These are phyloP conservation scores for Oxyria digyna DNA, from an alignment of 148 eudicot species.

Conservation along the genomic window DNA sequence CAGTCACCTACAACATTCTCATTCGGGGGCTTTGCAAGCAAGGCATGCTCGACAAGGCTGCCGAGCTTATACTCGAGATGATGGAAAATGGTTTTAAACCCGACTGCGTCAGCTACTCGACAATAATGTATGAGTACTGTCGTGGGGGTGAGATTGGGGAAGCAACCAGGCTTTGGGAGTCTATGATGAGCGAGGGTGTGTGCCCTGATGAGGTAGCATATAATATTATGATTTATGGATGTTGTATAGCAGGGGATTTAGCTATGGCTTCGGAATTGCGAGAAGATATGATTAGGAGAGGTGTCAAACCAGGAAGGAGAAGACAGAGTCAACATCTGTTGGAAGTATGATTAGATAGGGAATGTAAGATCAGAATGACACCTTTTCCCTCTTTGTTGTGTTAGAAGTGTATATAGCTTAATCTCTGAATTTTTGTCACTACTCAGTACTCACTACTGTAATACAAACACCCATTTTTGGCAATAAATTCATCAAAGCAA, in stretches of 20 bases:
- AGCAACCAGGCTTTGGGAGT: conserved; percentile 61
- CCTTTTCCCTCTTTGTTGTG: neutral
- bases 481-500: too few species aligned
- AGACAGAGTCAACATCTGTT: neutral
- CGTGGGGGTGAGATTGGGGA: conserved; percentile 37
- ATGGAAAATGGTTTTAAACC: conserved; percentile 34
- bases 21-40: conserved; percentile 69
- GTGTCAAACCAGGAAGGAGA: conserved; percentile 30
- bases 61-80: conserved; percentile 44
- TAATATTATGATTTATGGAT: conserved; percentile 54
- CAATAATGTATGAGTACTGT: conserved; percentile 54
- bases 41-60: conserved; percentile 58
- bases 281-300: conserved; percentile 51
- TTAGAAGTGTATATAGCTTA: too few species aligned
- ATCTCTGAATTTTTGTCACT: too few species aligned
- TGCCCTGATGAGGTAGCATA: conserved; percentile 69
- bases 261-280: conserved; percentile 45
- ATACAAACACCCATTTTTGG: too few species aligned
- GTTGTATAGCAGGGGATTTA: conserved; percentile 56
- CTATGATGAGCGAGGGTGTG: conserved; percentile 50
- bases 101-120: conserved; percentile 81
- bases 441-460: too few species aligned
- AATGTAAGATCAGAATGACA: neutral
- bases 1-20: conserved; percentile 61
- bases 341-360: neutral